Evolutionary conservation across 2,329 filamentous ascomycete species (phyloP).

Genomic region (Ophiocordyceps sinensis): DNA sequence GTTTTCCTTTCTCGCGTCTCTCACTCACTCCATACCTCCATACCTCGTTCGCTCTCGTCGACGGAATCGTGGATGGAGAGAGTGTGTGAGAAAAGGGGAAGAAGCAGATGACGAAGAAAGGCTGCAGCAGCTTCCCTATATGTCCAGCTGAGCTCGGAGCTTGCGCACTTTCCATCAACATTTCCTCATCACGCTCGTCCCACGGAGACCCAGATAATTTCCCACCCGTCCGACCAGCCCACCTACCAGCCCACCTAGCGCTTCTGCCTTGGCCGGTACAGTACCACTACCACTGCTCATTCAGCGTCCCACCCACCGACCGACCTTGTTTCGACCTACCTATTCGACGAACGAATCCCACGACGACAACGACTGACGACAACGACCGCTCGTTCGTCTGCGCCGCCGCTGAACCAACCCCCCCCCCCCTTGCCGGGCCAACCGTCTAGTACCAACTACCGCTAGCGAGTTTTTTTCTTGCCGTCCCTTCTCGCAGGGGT

Average conservation of each 20-base stretch:
- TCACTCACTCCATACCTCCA: background rate
- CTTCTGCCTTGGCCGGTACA: background rate
- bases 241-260: conserved; percentile 1
- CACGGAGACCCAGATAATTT: conserved; percentile 11
- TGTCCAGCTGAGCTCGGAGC: background rate
- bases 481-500: background rate
- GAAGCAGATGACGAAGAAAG: background rate
- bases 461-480: conserved; percentile 1
- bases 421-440: conserved; percentile 5
- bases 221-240: conserved; percentile 7
- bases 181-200: conserved; percentile 5
- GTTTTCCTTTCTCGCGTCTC: background rate
- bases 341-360: background rate
- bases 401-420: conserved; percentile 3
- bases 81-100: background rate
- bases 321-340: conserved; percentile 4
- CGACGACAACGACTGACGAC: background rate
- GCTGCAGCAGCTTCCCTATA: background rate
- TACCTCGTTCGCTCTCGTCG: background rate
- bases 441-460: conserved; percentile 2
- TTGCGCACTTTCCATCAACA: background rate
- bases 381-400: conserved; percentile 3
- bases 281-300: conserved; percentile 4
- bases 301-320: conserved; percentile 14
- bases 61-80: background rate